A percentile compares a stretch with the other conserved stretches of the same genome.
phyloP scores from a whole-genome alignment of 805 yeast species.

The Zygosaccharomyces pseudorouxii region DNA sequence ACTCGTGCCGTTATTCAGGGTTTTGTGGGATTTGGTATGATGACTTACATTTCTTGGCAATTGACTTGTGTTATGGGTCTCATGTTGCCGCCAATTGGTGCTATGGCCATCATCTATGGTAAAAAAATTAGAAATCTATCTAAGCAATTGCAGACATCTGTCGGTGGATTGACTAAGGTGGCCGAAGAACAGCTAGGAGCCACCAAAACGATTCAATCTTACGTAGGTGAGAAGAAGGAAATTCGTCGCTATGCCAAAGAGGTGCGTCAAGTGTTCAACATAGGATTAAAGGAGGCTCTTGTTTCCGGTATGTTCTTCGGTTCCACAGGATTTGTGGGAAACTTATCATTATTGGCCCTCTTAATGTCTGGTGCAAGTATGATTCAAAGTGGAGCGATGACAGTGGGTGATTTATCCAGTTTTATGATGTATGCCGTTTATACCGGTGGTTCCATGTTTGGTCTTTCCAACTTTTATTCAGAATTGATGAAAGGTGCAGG shows the following conservation, averaged over 20 bases:
- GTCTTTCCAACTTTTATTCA: constrained; percentile 83
- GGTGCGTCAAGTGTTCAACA: constrained; percentile 57
- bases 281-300: constrained; percentile 75
- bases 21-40: constrained; percentile 82
- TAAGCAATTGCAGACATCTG: constrained; percentile 70
- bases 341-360: constrained; percentile 69
- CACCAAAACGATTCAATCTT: constrained; percentile 81
- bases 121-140: constrained; percentile 69
- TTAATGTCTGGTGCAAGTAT: constrained; percentile 76
- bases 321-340: constrained; percentile 79
- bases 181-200: constrained; percentile 89
- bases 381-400: constrained; percentile 69
- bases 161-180: constrained; percentile 82
- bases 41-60: constrained; percentile 80
- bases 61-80: constrained; percentile 76
- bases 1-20: constrained; percentile 78
- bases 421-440: constrained; percentile 94
- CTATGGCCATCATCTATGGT: constrained; percentile 80
- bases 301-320: constrained; percentile 74
- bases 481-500: constrained; percentile 97
- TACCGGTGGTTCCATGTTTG: constrained; percentile 89
- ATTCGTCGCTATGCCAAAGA: constrained; percentile 69
- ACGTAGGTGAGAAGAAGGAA: constrained; percentile 78
- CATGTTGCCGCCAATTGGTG: constrained; percentile 76
- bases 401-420: constrained; percentile 85